phyloP scores from a whole-genome alignment of 495 filamentous ascomycete species.

The Aspergillus steynii region DNA sequence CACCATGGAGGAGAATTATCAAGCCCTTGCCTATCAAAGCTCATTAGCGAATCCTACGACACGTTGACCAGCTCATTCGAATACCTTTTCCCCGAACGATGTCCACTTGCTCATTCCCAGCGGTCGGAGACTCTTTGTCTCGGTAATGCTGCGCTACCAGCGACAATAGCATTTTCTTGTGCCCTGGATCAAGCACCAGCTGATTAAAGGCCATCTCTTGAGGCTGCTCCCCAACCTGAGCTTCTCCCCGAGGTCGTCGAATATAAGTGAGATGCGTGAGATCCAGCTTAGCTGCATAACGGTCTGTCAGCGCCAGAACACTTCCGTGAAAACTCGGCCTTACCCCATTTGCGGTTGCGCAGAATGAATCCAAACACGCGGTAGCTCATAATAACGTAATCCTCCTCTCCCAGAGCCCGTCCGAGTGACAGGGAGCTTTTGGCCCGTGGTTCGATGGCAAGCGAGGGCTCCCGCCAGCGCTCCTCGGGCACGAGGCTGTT shows the following conservation, averaged over 20 bases:
- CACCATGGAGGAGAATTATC: slow-evolving; percentile 52
- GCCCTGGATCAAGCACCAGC: slow-evolving; percentile 34
- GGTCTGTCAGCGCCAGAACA: not conserved
- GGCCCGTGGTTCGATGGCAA: not conserved
- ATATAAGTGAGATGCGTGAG: slow-evolving; percentile 19
- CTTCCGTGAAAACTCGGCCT: slow-evolving; percentile 1
- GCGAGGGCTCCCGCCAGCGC: not conserved
- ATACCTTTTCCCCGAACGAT: slow-evolving; percentile 47
- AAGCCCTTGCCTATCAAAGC: slow-evolving; percentile 33
- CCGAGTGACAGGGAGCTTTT: not conserved
- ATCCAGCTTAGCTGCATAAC: slow-evolving; percentile 23
- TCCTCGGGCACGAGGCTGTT: slow-evolving; percentile 17
- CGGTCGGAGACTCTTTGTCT: slow-evolving; percentile 26
- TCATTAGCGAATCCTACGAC: too few relatives aligned
- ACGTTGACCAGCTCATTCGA: too few relatives aligned
- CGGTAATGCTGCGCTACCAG: slow-evolving; percentile 42
- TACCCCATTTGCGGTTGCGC: slow-evolving; percentile 43
- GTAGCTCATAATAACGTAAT: slow-evolving; percentile 41
- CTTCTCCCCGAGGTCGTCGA: too few relatives aligned
- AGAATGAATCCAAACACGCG: slow-evolving; percentile 45
- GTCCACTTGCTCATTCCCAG: slow-evolving; percentile 33
- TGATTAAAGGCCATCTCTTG: slow-evolving; percentile 31
- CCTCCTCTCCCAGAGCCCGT: slow-evolving; percentile 26
- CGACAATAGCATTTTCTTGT: slow-evolving; percentile 35
- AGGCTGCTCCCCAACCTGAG: not conserved